Evolutionary conservation across 192 early-diverging fungal species (phyloP).

Genomic region (Hyaloraphidium curvatum): DNA sequence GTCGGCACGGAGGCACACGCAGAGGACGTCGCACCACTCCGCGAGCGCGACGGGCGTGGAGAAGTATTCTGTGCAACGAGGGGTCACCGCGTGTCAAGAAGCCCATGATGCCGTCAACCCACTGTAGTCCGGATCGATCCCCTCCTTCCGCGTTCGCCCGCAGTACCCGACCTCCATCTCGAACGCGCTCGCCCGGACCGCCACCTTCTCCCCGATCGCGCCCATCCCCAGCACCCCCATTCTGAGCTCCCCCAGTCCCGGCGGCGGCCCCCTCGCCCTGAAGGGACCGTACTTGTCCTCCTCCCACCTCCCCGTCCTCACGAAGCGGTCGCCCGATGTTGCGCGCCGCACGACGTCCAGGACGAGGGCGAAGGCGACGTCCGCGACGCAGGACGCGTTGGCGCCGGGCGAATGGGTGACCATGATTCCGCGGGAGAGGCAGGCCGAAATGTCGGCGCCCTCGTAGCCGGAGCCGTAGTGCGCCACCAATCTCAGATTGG

Average conservation of each 20-base stretch:
- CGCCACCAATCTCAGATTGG: background rate
- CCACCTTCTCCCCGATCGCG: background rate
- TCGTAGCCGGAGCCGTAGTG: background rate
- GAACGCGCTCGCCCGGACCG: background rate
- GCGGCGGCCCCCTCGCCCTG: background rate
- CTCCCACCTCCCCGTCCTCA: background rate
- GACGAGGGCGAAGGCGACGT: background rate
- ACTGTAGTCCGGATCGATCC: background rate
- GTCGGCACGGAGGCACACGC: too few species aligned
- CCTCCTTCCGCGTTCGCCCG: background rate
- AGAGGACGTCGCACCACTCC: too few species aligned
- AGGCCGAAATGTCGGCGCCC: background rate
- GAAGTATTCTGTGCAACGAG: too few species aligned
- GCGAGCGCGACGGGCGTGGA: too few species aligned
- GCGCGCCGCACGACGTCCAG: background rate
- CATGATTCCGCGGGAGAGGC: background rate
- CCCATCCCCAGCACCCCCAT: background rate
- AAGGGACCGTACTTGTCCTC: background rate
- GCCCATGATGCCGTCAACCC: too few species aligned
- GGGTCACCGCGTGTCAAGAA: too few species aligned
- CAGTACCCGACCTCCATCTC: constrained; percentile 2
- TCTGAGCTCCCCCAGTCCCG: background rate
- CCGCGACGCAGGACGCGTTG: constrained; percentile 2
- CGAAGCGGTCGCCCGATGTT: background rate
- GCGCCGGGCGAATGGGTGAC: background rate